Evolutionary conservation across 257 asterid genomes (phyloP).

Genomic region (Fraxinus quadrangulata): DNA sequence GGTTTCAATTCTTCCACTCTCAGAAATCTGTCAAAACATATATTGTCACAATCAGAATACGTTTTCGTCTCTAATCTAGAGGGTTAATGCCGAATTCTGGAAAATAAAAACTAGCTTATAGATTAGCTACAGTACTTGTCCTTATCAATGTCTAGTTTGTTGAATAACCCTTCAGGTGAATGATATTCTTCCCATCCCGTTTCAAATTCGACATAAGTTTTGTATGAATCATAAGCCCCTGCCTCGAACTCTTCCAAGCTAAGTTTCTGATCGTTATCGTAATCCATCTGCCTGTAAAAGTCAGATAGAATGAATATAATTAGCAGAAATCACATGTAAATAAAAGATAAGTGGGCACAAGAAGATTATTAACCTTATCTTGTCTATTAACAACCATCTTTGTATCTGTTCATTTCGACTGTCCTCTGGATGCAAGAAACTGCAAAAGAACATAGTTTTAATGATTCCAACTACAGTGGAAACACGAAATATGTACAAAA

Average conservation of each 20-base stretch:
- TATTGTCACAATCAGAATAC: not conserved
- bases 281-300: slow-evolving; percentile 32
- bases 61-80: not conserved
- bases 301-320: not conserved
- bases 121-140: slow-evolving; percentile 29
- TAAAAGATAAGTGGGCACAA: not conserved
- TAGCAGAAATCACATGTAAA: not conserved
- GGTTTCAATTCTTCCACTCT: slow-evolving; percentile 42
- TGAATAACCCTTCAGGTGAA: slow-evolving; percentile 18
- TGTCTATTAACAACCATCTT: slow-evolving; percentile 36
- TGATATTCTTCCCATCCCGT: slow-evolving; percentile 12
- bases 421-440: slow-evolving; percentile 48
- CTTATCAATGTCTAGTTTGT: slow-evolving; percentile 32
- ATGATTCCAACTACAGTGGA: not conserved
- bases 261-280: slow-evolving; percentile 31
- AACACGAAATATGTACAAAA: not conserved
- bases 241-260: slow-evolving; percentile 29
- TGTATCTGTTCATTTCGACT: slow-evolving; percentile 35
- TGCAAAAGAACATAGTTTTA: not conserved
- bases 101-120: not conserved
- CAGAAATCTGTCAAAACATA: slow-evolving; percentile 26
- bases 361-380: slow-evolving; percentile 26
- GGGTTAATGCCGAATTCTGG: not conserved
- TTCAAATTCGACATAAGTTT: slow-evolving; percentile 30
- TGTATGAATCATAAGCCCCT: slow-evolving; percentile 35